Conservation (phyloP, 1,284 basidiomycete genomes). For the Quambalaria eucalypti region DNA sequence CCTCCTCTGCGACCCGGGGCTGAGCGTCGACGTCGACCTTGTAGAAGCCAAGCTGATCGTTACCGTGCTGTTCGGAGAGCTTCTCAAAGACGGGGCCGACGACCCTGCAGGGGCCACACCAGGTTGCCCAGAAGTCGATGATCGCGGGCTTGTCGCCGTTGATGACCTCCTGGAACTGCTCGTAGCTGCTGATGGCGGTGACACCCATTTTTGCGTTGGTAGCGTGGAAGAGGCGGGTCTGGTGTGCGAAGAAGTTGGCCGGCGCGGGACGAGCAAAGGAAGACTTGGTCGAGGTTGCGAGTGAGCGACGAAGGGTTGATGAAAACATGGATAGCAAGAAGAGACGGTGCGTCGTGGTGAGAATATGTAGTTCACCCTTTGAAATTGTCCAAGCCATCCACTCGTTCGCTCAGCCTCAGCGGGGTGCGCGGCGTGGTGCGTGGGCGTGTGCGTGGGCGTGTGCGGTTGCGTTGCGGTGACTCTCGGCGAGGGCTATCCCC, state of each 20-base stretch:
- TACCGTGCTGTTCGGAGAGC: conserved; percentile 50
- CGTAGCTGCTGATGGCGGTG: conserved; percentile 53
- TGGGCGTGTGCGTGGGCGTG: too few species aligned
- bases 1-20: conserved; percentile 55
- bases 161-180: conserved; percentile 57
- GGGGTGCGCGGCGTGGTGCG: too few species aligned
- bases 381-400: too few species aligned
- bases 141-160: conserved; percentile 50
- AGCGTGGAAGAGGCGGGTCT: conserved; percentile 1
- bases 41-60: conserved; percentile 58
- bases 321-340: too few species aligned
- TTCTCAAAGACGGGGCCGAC: conserved; percentile 73
- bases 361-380: too few species aligned
- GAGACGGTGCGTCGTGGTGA: too few species aligned
- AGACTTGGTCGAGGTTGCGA: not conserved
- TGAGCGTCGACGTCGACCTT: conserved; percentile 56
- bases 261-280: not conserved
- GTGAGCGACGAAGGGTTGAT: not conserved
- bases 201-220: conserved; percentile 45
- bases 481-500: too few species aligned
- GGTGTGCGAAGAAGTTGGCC: not conserved
- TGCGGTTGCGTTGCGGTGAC: too few species aligned
- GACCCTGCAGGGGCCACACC: conserved; percentile 57
- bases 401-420: too few species aligned
- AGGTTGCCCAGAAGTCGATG: conserved; percentile 46